Evolutionary conservation across 176 grass and related monocot species (phyloP).

Genomic region (Zoysia japonica): DNA sequence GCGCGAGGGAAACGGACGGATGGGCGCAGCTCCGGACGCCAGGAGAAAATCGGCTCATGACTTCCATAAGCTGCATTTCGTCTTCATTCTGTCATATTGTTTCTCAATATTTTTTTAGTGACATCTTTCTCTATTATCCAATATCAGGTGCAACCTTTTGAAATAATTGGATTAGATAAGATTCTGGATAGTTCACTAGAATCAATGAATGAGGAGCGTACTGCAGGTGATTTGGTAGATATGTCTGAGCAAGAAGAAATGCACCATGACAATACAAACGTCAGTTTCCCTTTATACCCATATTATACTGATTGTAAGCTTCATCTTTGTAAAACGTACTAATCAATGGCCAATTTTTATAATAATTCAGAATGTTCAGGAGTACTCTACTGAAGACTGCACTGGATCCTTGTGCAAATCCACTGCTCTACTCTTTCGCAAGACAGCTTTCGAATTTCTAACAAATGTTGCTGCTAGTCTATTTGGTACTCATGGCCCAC

Average conservation of each 20-base stretch:
- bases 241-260: slow-evolving; percentile 51
- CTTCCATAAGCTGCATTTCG: slow-evolving; percentile 5
- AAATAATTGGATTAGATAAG: slow-evolving; percentile 84
- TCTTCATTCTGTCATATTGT: neutral
- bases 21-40: no score
- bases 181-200: slow-evolving; percentile 55
- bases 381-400: slow-evolving; percentile 63
- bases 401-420: slow-evolving; percentile 54
- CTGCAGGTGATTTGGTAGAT: slow-evolving; percentile 31
- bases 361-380: slow-evolving; percentile 47
- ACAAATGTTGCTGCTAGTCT: slow-evolving; percentile 61
- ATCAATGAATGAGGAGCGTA: slow-evolving; percentile 45
- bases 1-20: no score
- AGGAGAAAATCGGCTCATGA: neutral
- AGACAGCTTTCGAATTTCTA: slow-evolving; percentile 68
- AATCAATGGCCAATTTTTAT: slow-evolving; percentile 13
- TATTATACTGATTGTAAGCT: slow-evolving; percentile 6
- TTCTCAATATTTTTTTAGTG: slow-evolving; percentile 17
- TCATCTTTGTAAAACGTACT: slow-evolving; percentile 21
- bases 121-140: slow-evolving; percentile 25
- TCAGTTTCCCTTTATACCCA: slow-evolving; percentile 28
- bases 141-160: slow-evolving; percentile 72
- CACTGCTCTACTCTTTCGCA: slow-evolving; percentile 55
- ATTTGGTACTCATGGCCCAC: slow-evolving; percentile 48
- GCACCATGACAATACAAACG: slow-evolving; percentile 46